Percentiles rank a stretch among this genome's conserved stretches.
Conservation (phyloP, 129 eudicot genomes). For the Helichrysum umbraculigerum region DNA sequence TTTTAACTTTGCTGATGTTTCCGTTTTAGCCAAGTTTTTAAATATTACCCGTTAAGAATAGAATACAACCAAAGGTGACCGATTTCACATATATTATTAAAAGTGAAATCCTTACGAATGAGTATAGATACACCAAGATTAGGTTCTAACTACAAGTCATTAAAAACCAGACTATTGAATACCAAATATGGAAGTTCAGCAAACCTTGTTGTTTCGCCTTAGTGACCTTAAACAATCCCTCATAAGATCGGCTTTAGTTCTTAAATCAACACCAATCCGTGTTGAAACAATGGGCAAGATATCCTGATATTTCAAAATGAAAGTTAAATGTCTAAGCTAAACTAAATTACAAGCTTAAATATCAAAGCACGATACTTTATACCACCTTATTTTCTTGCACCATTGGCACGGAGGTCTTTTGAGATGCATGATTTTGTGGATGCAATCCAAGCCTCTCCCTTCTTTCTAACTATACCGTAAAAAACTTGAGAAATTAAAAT, state of each 20-base stretch:
- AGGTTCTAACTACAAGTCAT: background rate
- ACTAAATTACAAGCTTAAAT: background rate
- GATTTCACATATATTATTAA: too few relatives aligned
- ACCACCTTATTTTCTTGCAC: conserved; percentile 47
- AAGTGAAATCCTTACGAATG: too few relatives aligned
- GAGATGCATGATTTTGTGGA: conserved; percentile 35
- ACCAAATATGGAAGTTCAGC: background rate
- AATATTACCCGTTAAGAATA: too few relatives aligned
- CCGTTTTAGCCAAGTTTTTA: too few relatives aligned
- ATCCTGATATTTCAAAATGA: conserved; percentile 34
- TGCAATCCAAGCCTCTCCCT: conserved; percentile 47
- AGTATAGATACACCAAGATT: too few relatives aligned
- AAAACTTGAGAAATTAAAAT: background rate
- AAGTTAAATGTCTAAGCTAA: background rate
- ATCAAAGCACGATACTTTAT: conserved; percentile 18
- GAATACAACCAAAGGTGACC: too few relatives aligned
- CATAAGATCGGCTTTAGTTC: conserved; percentile 53
- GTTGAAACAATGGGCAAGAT: conserved; percentile 34
- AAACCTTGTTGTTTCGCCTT: conserved; percentile 64
- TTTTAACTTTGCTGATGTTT: too few relatives aligned
- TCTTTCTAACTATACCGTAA: conserved; percentile 58
- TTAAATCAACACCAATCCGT: conserved; percentile 30
- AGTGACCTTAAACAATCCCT: conserved; percentile 81
- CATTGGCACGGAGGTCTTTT: conserved; percentile 31
- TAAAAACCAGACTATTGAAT: background rate